Evolutionary conservation across 2,329 filamentous ascomycete genomes (phyloP).

Genomic region (Coniochaeta prunicola): DNA sequence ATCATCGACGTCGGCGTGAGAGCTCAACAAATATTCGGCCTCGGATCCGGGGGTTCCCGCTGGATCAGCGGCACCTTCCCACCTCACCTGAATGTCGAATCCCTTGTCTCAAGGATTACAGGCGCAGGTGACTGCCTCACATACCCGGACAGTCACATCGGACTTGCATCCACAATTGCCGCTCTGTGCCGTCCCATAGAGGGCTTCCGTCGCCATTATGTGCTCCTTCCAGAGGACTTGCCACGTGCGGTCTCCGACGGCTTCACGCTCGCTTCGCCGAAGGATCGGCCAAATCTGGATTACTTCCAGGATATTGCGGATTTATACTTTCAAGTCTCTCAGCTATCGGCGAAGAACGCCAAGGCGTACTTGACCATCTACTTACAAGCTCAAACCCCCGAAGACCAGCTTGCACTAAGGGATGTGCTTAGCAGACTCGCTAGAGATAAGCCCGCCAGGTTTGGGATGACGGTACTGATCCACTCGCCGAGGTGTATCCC

Average conservation of each 20-base stretch:
- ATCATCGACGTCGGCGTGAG: constrained; percentile 5
- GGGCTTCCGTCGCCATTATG: constrained; percentile 1
- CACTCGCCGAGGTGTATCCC: constrained; percentile 5
- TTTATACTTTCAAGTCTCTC: neutral
- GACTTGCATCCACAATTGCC: constrained; percentile 7
- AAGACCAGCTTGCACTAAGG: neutral
- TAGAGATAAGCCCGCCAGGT: neutral
- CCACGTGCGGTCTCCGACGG: neutral
- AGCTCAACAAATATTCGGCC: constrained; percentile 5
- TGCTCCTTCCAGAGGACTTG: constrained; percentile 1
- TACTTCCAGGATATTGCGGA: neutral
- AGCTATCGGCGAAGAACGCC: neutral
- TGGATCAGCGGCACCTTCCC: constrained; percentile 9
- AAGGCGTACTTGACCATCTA: neutral
- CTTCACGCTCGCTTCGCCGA: neutral
- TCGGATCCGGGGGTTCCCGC: constrained; percentile 7
- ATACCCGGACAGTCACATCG: constrained; percentile 6
- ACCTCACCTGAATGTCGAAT: constrained; percentile 6
- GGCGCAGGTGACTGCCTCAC: constrained; percentile 6
- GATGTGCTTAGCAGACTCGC: neutral
- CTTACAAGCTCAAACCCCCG: neutral
- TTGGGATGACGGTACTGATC: constrained; percentile 6
- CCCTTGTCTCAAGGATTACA: constrained; percentile 3
- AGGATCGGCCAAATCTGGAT: neutral
- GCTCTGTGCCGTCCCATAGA: constrained; percentile 4